Percentiles rank a stretch among this genome's conserved stretches.
These are phyloP conservation scores for Diaporthe citriasiana DNA, from an alignment of 2,329 filamentous ascomycete genomes.

Conservation along the genomic window DNA sequence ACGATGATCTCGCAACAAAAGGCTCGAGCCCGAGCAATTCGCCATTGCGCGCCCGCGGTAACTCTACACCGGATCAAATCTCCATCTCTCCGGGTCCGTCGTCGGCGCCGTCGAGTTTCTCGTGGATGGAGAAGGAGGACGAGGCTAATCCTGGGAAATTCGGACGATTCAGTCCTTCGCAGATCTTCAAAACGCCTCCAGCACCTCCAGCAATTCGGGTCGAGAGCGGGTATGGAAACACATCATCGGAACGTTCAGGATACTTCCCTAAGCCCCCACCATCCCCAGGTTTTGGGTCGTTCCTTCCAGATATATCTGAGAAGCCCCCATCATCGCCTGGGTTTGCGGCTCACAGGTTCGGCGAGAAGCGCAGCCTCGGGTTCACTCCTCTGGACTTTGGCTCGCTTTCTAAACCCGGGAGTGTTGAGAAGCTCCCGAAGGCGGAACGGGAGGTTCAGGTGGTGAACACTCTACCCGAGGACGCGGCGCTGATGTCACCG, in stretches of 20 bases:
- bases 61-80: conserved; percentile 66
- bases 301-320: conserved; percentile 38
- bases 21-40: conserved; percentile 58
- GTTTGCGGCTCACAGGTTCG: conserved; percentile 58
- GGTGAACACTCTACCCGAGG: conserved; percentile 55
- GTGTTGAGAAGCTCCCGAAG: conserved; percentile 34
- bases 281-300: conserved; percentile 47
- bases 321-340: conserved; percentile 63
- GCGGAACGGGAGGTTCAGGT: conserved; percentile 55
- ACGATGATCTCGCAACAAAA: conserved; percentile 63
- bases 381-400: conserved; percentile 47
- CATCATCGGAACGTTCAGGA: conserved; percentile 42
- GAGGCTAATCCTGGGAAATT: conserved; percentile 56
- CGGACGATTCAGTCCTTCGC: conserved; percentile 57
- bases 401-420: conserved; percentile 9
- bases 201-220: conserved; percentile 56
- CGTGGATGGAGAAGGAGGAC: conserved; percentile 68
- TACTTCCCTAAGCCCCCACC: conserved; percentile 45
- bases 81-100: conserved; percentile 73
- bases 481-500: conserved; percentile 77
- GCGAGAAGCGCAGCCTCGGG: conserved; percentile 55
- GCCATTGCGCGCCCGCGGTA: conserved; percentile 63
- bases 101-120: conserved; percentile 75
- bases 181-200: conserved; percentile 52
- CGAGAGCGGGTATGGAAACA: conserved; percentile 47